These are phyloP conservation scores for Colletotrichum sp. DNA, from an alignment of 2,329 filamentous ascomycete species.

Conservation along the genomic window DNA sequence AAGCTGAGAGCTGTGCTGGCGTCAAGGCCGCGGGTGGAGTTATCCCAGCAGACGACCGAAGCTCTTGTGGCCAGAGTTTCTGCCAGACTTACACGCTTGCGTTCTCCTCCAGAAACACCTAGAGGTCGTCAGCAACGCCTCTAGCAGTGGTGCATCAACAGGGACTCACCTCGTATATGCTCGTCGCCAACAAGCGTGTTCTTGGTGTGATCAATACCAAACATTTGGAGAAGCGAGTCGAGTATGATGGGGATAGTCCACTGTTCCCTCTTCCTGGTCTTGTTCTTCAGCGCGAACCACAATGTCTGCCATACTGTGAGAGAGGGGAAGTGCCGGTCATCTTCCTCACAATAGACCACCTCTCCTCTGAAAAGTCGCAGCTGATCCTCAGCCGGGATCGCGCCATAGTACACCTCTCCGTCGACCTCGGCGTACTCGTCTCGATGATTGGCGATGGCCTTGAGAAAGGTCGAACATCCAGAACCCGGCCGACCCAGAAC, in stretches of 20 bases:
- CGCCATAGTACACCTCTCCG: constrained; percentile 75
- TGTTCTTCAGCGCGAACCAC: constrained; percentile 76
- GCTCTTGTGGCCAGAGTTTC: constrained; percentile 78
- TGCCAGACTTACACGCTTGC: constrained; percentile 81
- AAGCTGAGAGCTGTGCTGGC: constrained; percentile 82
- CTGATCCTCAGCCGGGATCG: constrained; percentile 71
- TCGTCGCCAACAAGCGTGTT: constrained; percentile 80
- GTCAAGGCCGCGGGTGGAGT: constrained; percentile 80
- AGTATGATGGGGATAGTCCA: constrained; percentile 72
- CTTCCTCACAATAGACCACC: constrained; percentile 80
- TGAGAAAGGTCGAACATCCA: constrained; percentile 80
- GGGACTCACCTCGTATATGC: constrained; percentile 60
- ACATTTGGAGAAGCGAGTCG: constrained; percentile 75
- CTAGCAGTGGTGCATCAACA: too few relatives aligned
- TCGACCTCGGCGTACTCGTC: constrained; percentile 68
- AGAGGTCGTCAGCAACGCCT: not conserved
- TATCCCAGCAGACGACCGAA: constrained; percentile 80
- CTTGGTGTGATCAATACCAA: constrained; percentile 77
- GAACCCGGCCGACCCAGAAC: constrained; percentile 73
- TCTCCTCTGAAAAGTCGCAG: constrained; percentile 74
- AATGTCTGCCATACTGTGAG: constrained; percentile 82
- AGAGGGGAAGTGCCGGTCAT: constrained; percentile 76
- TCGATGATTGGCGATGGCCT: constrained; percentile 75
- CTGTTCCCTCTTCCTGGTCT: constrained; percentile 71
- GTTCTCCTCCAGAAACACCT: constrained; percentile 75